Evolutionary conservation across 1,284 basidiomycete species (phyloP), one percentile per base, ranked within the genome.

Genomic region (Marasmius oreades): DNA sequence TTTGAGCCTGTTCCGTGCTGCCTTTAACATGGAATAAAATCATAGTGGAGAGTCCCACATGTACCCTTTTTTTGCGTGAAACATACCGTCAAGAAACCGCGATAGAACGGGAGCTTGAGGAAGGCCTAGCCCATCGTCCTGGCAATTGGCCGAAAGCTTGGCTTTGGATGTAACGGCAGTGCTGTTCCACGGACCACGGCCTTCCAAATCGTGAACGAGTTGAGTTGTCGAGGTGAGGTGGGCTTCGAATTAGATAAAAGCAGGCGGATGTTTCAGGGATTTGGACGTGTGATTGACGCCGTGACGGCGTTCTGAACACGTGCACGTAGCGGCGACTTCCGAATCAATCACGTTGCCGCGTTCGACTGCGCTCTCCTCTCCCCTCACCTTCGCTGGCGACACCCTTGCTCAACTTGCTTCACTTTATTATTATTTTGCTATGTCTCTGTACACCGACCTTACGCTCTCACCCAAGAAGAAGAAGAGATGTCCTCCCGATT

Each of bases 401-500:
- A 57, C 56, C 45, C 31, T 14, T 20, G 7, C 26, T 51, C 48
- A 55, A 50, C 50, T 53, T 46, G 26, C 42, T 43, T 53, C 22
- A 52, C 22, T 55, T 42, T 53, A 24, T 26, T 42, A 28, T 24
- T n/a, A n/a, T n/a, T n/a, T n/a, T n/a, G n/a, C 43, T 55, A 31
- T 34, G 26, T 36, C 33, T 33, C 53, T 87, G 16, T 88, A 87
- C 67, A 71, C 81, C 44, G 68, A 78, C 33, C 77, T 89, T 24
- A 71, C 76, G 52, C 72, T 88, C 51, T 87, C 88, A 39, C 86
- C 85, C 1, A 78, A 69, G 64, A 90, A 89, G 65, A 90, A 89
- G 73, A 87, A 85, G 69, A 81, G 86, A 53, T 71, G 69, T 62
- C 69, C 67, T 59, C 72, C 75, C 55, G 73, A 75, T 61, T 73